Base-by-base conservation (phyloP, 2,329 filamentous ascomycete species). In the Magnaporthiopsis rhizophila region DNA sequence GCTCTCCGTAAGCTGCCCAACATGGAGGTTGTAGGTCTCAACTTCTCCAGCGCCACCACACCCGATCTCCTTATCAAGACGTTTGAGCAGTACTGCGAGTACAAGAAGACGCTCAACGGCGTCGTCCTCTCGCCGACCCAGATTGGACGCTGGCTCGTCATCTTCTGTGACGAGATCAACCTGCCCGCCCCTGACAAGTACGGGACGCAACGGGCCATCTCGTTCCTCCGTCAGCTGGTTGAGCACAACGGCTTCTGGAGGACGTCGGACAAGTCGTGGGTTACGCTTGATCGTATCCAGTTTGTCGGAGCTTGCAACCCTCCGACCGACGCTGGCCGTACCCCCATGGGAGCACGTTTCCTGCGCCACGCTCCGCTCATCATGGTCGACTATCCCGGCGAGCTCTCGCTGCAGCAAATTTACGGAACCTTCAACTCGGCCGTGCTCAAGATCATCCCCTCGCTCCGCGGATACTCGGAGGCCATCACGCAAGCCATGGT, bases 111-210 rank as follows among this genome's bases (percentile, higher is more conserved):
- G 0, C 81, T 98, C 61, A 98, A 95, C 73, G 95, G 95, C 58
- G 92, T 98, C 26, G 90, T 97, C 71, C 89, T 99, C 68, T 96
- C 94, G 30, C 95, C 95, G 0, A 96, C 90, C 8, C 96, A 99
- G 74, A 96, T 99, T 70, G 95, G 95, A 28, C 89, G 94, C 69
- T 99, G 95, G 95, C 84, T 99, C 53, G 94, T 99, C 59, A 87
- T 99, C 67, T 99, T 99, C 83, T 99, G 95, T 72, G 95, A 99
- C 74, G 95, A 99, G 76, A 99, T 99, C 79, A 99, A 99, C 77
- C 83, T 99, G 81, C 95, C 95, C 8, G 94, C 95, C 5, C 95
- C 95, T 3, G 95, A 99, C 78, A 94, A 92, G 71, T 99, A 99
- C 74, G 94, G 93, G 64, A 99, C 96, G 1, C 95, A 99, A 76